These are phyloP conservation scores for Dillenia suffruticosa DNA, from an alignment of 164 flowering plant genomes.

Conservation along the genomic window DNA sequence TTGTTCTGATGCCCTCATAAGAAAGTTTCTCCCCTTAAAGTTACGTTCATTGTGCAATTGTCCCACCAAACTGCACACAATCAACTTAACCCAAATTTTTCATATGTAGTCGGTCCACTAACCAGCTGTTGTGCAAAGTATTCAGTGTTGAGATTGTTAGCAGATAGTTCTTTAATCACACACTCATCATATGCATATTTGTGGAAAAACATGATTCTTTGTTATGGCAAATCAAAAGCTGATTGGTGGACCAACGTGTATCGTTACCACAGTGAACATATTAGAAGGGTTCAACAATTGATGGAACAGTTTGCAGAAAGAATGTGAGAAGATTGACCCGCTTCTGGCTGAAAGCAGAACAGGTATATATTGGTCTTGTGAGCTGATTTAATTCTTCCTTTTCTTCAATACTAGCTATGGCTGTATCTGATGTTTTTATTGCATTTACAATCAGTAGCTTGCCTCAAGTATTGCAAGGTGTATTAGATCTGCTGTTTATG, in stretches of 20 bases:
- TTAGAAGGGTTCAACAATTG: slow-evolving; percentile 99
- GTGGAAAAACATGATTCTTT: slow-evolving; percentile 85
- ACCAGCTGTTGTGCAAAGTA: no score
- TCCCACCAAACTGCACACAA: no score
- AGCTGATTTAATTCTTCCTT: background rate
- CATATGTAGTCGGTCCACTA: no score
- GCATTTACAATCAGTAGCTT: background rate
- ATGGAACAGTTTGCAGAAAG: slow-evolving; percentile 96
- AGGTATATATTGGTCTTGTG: slow-evolving; percentile 32
- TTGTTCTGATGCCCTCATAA: no score
- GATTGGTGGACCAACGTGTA: slow-evolving; percentile 99
- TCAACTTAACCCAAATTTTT: no score
- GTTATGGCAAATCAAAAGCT: slow-evolving; percentile 96
- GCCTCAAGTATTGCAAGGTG: background rate
- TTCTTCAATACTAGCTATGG: background rate
- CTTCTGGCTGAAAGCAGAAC: slow-evolving; percentile 98
- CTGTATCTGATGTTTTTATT: background rate
- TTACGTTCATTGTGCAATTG: no score
- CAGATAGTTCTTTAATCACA: no score
- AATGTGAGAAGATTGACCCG: slow-evolving; percentile 96
- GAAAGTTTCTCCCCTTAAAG: no score
- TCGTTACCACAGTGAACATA: slow-evolving; percentile 97
- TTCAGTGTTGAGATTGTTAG: no score
- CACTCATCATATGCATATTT: no score
- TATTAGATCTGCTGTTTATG: background rate